Percentiles rank a stretch among this genome's conserved stretches.
Evolutionary conservation across 192 early-diverging fungal genomes (phyloP).

Genomic region (Dimargaris cristalligena): DNA sequence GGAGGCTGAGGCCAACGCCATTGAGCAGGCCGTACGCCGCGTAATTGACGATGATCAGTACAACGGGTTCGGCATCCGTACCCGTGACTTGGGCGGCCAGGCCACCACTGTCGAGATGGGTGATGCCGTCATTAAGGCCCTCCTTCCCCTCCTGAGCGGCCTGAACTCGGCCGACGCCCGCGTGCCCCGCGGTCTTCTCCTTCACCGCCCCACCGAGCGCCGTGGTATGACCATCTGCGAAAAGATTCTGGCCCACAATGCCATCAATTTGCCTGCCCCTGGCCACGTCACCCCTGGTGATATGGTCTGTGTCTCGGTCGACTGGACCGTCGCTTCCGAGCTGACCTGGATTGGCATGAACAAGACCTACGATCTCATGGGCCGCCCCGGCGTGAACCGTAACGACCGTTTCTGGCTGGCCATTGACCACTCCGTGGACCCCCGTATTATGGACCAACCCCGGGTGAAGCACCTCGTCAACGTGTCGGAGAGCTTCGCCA

Average conservation of each 20-base stretch:
- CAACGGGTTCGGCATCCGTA: slow-evolving; percentile 58
- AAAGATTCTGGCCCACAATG: slow-evolving; percentile 61
- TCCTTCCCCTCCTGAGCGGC: slow-evolving; percentile 44
- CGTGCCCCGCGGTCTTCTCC: slow-evolving; percentile 22
- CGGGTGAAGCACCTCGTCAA: slow-evolving; percentile 51
- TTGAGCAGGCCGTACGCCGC: slow-evolving; percentile 82
- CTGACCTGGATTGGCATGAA: slow-evolving; percentile 77
- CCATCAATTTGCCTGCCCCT: slow-evolving; percentile 47
- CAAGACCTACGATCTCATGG: slow-evolving; percentile 65
- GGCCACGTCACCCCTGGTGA: slow-evolving; percentile 56
- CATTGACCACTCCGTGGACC: slow-evolving; percentile 61
- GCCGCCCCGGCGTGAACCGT: slow-evolving; percentile 53
- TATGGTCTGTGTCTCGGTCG: slow-evolving; percentile 64
- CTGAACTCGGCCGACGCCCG: slow-evolving; percentile 29
- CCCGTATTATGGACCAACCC: slow-evolving; percentile 48
- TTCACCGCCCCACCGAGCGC: slow-evolving; percentile 32
- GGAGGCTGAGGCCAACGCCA: slow-evolving; percentile 72
- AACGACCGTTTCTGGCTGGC: slow-evolving; percentile 74
- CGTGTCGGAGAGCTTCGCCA: slow-evolving; percentile 43
- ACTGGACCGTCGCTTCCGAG: slow-evolving; percentile 70
- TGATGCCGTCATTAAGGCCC: slow-evolving; percentile 67
- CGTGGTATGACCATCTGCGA: slow-evolving; percentile 58
- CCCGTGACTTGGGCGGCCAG: slow-evolving; percentile 76
- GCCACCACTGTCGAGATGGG: slow-evolving; percentile 81
- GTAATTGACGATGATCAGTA: slow-evolving; percentile 70